Percentiles rank a stretch among this genome's conserved stretches.
These are phyloP conservation scores for Capsella bursapastoris DNA, from an alignment of 345 rosid genomes.

Conservation along the genomic window DNA sequence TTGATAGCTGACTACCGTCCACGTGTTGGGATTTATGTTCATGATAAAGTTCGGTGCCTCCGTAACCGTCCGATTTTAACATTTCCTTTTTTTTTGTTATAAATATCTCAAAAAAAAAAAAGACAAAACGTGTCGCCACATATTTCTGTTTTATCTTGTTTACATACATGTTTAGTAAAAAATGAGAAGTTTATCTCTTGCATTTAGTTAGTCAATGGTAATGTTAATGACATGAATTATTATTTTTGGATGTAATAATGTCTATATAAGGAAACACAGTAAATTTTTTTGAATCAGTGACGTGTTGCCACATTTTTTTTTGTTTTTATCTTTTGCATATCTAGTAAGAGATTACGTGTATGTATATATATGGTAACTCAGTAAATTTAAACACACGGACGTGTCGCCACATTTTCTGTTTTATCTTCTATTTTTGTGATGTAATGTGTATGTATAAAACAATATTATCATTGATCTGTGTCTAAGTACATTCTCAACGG, in stretches of 20 bases:
- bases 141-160: conserved; percentile 25
- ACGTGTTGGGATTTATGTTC: conserved; percentile 20
- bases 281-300: conserved; percentile 4
- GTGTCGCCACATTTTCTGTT: conserved; percentile 17
- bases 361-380: neutral
- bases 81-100: neutral
- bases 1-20: conserved; percentile 21
- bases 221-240: neutral
- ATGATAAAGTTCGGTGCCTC: conserved; percentile 23
- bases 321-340: conserved; percentile 19
- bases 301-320: conserved; percentile 28
- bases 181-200: neutral
- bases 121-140: conserved; percentile 40
- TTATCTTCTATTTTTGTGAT: neutral
- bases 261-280: neutral
- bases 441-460: neutral
- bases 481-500: neutral
- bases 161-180: neutral
- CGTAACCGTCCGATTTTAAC: conserved; percentile 13
- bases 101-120: conserved; percentile 10
- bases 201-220: neutral
- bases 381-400: neutral
- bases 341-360: neutral
- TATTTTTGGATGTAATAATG: neutral
- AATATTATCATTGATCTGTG: neutral